Base-by-base conservation (phyloP, 2,329 filamentous ascomycete genomes). In the Penicillium decumbens region DNA sequence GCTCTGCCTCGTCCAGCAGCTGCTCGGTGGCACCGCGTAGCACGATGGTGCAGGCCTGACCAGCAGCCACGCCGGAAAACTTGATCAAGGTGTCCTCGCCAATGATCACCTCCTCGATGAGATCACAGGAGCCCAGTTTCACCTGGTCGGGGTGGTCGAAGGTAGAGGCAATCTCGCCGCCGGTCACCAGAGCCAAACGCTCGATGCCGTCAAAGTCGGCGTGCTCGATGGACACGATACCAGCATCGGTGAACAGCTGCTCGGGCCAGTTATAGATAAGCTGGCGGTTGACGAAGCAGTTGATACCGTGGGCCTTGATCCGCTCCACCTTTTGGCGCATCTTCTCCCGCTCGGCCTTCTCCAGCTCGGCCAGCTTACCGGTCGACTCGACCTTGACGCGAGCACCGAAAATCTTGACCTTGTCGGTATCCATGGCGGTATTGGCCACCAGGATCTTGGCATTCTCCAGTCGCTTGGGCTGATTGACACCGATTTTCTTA, bases 211-310 rank as follows among this genome's bases (percentile, higher is more conserved):
- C 93, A 67, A 98, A 98, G 75, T 98, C 93, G 59, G 93, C 93
- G 71, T 98, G 93, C 77, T 98, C 93, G 62, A 98, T 98, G 25
- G 90, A 95, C 79, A 95, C 88, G 73, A 98, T 97, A 55, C 93
- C 93, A 6, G 91, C 92, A 71, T 98, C 93, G 30, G 92, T 90
- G 68, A 98, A 98, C 41, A 98, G 85, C 75, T 98, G 93, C 75
- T 98, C 93, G 5, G 93, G 93, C 93, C 93, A 98, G 80, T 98
- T 98, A 81, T 98, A 98, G 76, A 98, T 98, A 57, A 98, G 83
- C 73, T 98, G 93, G 62, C 93, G 81, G 81, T 98, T 98, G 73
- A 98, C 95, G 74, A 98, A 98, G 80, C 93, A 97, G 81, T 98
- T 98, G 77, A 98, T 96, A 51, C 93, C 93, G 67, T 98, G 93